Conservation (phyloP, 176 grass and related monocot genomes). For the Guadua angustifolia region DNA sequence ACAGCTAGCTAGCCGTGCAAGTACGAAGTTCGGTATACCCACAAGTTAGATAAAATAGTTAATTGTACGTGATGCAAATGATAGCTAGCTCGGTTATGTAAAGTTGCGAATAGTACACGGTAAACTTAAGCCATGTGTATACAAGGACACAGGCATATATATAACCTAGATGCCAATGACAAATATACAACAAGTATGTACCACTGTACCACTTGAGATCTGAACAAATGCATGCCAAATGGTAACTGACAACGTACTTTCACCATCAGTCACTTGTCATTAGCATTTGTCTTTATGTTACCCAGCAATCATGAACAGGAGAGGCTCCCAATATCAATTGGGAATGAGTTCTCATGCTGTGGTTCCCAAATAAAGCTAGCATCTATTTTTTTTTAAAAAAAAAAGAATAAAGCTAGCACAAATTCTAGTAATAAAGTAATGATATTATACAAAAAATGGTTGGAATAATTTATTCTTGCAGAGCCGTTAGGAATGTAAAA, state of each 20-base stretch:
- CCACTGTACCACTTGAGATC: conserved; percentile 32
- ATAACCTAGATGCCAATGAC: conserved; percentile 38
- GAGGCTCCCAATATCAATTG: not conserved
- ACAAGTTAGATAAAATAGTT: not conserved
- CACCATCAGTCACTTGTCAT: conserved; percentile 9
- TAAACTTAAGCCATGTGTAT: not conserved
- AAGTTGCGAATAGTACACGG: not conserved
- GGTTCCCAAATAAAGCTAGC: not conserved
- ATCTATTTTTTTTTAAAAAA: not conserved
- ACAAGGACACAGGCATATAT: not conserved
- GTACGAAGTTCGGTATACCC: not conserved
- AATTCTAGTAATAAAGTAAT: not conserved
- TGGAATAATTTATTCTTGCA: not conserved
- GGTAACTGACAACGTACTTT: conserved; percentile 33
- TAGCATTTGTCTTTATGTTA: conserved; percentile 37
- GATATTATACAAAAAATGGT: not conserved
- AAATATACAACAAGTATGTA: conserved; percentile 33
- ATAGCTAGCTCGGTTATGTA: not conserved
- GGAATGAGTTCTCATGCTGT: not conserved
- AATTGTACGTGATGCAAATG: not conserved
- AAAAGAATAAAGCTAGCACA: not conserved
- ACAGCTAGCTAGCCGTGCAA: not conserved
- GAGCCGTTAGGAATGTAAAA: not conserved
- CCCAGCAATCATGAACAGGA: not conserved
- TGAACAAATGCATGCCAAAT: conserved; percentile 39